Base-by-base conservation (phyloP, 192 early-diverging fungal species). In the Podochytrium sp. region DNA sequence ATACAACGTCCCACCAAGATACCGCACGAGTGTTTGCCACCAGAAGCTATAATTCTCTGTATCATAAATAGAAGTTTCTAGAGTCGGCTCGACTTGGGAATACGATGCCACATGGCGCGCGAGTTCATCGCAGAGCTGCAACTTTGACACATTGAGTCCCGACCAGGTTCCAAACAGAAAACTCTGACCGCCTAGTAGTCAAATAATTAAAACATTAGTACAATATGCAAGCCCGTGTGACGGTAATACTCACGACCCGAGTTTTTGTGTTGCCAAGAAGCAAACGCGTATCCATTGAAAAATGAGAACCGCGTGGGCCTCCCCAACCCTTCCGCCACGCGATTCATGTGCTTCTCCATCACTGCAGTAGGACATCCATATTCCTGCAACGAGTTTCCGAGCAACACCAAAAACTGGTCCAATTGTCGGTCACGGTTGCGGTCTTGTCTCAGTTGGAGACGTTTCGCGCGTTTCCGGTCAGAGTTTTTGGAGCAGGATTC, bases 351-450 rank as follows among this genome's bases (percentile, higher is more conserved):
- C 25, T 59, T 56, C 51, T 52, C 51, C 18, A 80, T 41, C 6
- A 41, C 37, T 30, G 77, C 72, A 5, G 76, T 78, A n/a, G 79
- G 79, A 14, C 71, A 75, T 40, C 79, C 79, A 34, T 80, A 80
- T 32, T 57, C 76, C 40, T 78, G 69, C 27, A 78, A 51, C 6
- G 76, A 73, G 3, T 37, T 59, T 10, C 63, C 76, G 38, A 80
- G 43, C 23, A 59, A 42, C 20, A 78, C 41, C 42, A 80, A 30
- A 53, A 80, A 78, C 63, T 63, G 3, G 37, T 80, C 66, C 65
- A 73, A 41, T 10, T 47, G 38, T 30, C 47, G 18, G 23, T 47
- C n/a, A n/a, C n/a, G n/a, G n/a, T n/a, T n/a, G n/a, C n/a, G n/a
- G n/a, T n/a, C n/a, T n/a, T n/a, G n/a, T n/a, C n/a, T n/a, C n/a